Conservation (phyloP, 2,329 filamentous ascomycete genomes). For the Alternaria sp. region DNA sequence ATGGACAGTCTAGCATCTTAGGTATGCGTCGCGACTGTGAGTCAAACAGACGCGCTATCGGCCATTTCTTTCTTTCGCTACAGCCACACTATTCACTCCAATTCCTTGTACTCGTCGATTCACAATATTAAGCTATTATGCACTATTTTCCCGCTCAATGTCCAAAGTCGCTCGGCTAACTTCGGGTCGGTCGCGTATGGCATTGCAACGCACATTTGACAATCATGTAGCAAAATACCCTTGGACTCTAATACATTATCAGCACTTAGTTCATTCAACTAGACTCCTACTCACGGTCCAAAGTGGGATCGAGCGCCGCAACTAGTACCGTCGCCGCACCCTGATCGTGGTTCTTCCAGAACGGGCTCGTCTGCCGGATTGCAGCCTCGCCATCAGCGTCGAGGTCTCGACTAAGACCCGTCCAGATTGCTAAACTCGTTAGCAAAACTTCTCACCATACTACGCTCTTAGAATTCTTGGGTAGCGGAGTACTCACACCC, state of each 20-base stretch:
- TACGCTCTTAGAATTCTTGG: not conserved
- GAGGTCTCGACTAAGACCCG: slow-evolving; percentile 38
- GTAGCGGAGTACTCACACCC: slow-evolving; percentile 36
- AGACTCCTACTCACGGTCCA: slow-evolving; percentile 28
- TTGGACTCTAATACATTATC: slow-evolving; percentile 28
- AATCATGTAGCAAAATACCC: slow-evolving; percentile 41
- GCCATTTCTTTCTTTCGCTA: not conserved
- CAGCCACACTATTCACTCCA: too few relatives aligned
- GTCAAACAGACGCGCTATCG: too few relatives aligned
- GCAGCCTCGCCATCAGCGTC: slow-evolving; percentile 39
- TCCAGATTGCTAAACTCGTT: slow-evolving; percentile 40
- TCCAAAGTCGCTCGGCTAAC: slow-evolving; percentile 42
- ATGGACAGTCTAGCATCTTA: too few relatives aligned
- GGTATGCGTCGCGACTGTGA: too few relatives aligned
- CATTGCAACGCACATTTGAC: slow-evolving; percentile 37
- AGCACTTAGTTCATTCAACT: not conserved
- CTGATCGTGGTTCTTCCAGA: slow-evolving; percentile 49
- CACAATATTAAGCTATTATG: slow-evolving; percentile 37
- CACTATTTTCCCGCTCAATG: slow-evolving; percentile 43
- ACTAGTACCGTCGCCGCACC: slow-evolving; percentile 44
- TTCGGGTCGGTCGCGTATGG: slow-evolving; percentile 38
- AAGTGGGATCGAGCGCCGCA: slow-evolving; percentile 43
- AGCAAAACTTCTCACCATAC: not conserved
- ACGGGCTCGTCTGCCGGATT: slow-evolving; percentile 36
- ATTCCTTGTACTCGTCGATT: not conserved